Evolutionary conservation across 1,284 basidiomycete genomes (phyloP), one percentile per base, ranked within the genome.

Genomic region (Takashimella tepidaria): DNA sequence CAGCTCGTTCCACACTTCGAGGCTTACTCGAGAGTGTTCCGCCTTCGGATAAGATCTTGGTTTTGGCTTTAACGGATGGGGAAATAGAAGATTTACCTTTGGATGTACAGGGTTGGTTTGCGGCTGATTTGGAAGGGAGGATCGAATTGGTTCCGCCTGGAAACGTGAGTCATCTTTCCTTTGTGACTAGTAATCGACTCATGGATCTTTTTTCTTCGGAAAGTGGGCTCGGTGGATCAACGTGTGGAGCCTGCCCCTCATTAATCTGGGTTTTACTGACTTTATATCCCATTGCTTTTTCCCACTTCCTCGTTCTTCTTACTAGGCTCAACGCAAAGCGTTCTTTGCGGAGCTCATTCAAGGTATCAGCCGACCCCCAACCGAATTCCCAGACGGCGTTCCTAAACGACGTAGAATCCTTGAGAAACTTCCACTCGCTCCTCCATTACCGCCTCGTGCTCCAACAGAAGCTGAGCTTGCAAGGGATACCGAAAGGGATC

Each of bases 81-180:
- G 74, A 81, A 0, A 83, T 89, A 60, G 67, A 77, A 2, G 79
- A 84, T 2, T 77, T 98, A 0, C 90, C 92, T 0, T 73, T 77
- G 0, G 96, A 98, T 62, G 89, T 98, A 16, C 83, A 84, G 41
- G 78, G 81, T 1, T 98, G 96, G 96, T 99, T 99, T 67, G 95
- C 95, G 0, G 77, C 77, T 53, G 78, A 83, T 3, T 82, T 84
- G 47, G 86, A 89, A 41, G 89, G 88, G 61, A 84, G 88, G 22
- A 80, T 97, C 10, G 76, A 80, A 42, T 77, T 98, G 8, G 61
- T 70, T 0, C 41, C 67, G 0, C 87, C 90, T 0, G 76, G 70
- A 0, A 46, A 72, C 6, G 76, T 77, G 48, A 58, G 74, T 67
- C 12, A n/a, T n/a, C n/a, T n/a, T n/a, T n/a, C n/a, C n/a, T n/a